Conservation (phyloP, 1,139 yeast species). For the Meyerozyma smithsonii region DNA sequence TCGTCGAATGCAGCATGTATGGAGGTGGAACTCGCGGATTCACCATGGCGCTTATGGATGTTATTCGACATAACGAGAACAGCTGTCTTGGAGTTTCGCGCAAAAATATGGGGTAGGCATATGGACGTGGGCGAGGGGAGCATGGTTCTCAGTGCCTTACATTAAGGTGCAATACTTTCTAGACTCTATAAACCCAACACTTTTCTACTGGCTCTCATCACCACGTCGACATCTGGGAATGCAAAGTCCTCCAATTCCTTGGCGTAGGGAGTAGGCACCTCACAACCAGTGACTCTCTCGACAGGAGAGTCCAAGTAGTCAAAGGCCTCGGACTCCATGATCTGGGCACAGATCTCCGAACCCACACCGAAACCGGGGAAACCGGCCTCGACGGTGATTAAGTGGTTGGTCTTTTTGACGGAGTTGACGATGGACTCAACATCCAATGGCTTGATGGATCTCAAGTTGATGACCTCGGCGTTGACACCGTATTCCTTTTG, state of each 20-base stretch:
- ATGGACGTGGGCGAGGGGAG: background rate
- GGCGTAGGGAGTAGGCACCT: constrained; percentile 99
- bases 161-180: too few relatives aligned
- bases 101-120: background rate
- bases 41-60: constrained; percentile 15
- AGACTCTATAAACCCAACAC: constrained; percentile 61
- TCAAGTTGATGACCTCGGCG: constrained; percentile 92
- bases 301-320: constrained; percentile 99
- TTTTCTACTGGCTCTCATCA: constrained; percentile 86
- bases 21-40: constrained; percentile 16
- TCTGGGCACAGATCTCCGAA: constrained; percentile 94
- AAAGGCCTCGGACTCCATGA: constrained; percentile 97
- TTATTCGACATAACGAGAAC: background rate
- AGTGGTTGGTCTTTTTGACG: constrained; percentile 95
- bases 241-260: constrained; percentile 96
- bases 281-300: constrained; percentile 98
- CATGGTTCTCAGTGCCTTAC: background rate
- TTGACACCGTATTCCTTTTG: constrained; percentile 80
- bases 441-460: constrained; percentile 96
- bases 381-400: constrained; percentile 94
- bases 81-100: background rate
- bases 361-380: constrained; percentile 99
- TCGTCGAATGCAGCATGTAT: constrained; percentile 24
- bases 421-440: constrained; percentile 79
- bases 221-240: constrained; percentile 93